These are phyloP conservation scores for Aspergillus caelatus DNA, from an alignment of 2,329 filamentous ascomycete genomes.

Conservation along the genomic window DNA sequence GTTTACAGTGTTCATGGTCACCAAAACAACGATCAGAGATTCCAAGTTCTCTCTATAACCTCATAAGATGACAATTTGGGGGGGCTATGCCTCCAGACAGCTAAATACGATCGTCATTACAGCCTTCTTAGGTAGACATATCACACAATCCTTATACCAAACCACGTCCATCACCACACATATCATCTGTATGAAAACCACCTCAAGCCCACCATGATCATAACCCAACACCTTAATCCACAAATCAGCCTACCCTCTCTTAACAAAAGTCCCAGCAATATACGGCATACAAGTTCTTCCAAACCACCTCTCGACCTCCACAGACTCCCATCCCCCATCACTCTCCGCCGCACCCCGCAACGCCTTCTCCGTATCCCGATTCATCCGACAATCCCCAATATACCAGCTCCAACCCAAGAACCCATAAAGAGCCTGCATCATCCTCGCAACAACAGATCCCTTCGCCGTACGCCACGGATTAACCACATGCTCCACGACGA, in stretches of 20 bases:
- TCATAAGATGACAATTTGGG: no score
- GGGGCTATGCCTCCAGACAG: no score
- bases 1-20: no score
- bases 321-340: constrained; percentile 52
- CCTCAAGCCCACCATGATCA: not conserved
- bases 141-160: not conserved
- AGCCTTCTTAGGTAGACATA: not conserved
- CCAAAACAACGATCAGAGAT: no score
- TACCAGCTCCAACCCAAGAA: constrained; percentile 55
- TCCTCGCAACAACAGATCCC: constrained; percentile 49
- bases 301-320: constrained; percentile 50
- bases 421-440: constrained; percentile 51
- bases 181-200: not conserved
- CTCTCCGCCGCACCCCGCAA: constrained; percentile 45
- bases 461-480: constrained; percentile 53
- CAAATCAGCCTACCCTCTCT: constrained; percentile 27
- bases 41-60: no score
- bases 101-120: not conserved
- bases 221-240: not conserved
- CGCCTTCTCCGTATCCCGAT: constrained; percentile 51
- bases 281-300: constrained; percentile 43
- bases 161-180: not conserved
- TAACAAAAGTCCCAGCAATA: constrained; percentile 45
- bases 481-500: constrained; percentile 59
- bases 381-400: constrained; percentile 55